These are phyloP conservation scores for Pyrenopolyporus hunteri DNA, from an alignment of 495 filamentous ascomycete species.

Conservation along the genomic window DNA sequence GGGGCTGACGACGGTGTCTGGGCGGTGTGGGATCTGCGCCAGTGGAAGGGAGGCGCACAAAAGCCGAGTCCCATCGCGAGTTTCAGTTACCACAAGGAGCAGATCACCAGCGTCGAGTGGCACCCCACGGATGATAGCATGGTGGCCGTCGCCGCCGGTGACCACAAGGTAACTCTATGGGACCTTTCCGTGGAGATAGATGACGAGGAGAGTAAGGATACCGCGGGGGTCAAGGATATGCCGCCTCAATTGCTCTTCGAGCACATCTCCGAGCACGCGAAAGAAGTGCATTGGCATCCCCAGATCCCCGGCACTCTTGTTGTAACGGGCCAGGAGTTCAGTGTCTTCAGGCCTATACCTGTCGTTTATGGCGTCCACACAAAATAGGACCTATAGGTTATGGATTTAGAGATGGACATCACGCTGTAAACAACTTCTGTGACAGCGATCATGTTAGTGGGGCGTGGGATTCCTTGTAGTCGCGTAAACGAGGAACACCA, in stretches of 20 bases:
- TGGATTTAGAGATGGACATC: not conserved
- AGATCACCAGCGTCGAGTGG: slow-evolving; percentile 96
- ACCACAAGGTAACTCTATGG: slow-evolving; percentile 95
- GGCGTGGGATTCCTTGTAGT: not conserved
- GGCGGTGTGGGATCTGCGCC: slow-evolving; percentile 94
- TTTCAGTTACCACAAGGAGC: slow-evolving; percentile 93
- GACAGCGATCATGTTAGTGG: not conserved
- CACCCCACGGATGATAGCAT: slow-evolving; percentile 96
- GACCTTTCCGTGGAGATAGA: slow-evolving; percentile 96
- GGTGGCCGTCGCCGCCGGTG: slow-evolving; percentile 87
- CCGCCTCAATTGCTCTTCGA: slow-evolving; percentile 95
- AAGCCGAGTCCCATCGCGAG: slow-evolving; percentile 78
- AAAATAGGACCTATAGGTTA: slow-evolving; percentile 20
- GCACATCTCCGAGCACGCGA: slow-evolving; percentile 91
- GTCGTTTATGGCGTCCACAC: slow-evolving; percentile 44
- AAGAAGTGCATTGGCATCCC: slow-evolving; percentile 96
- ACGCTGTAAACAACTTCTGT: not conserved
- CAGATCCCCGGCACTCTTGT: slow-evolving; percentile 93
- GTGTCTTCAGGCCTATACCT: slow-evolving; percentile 70
- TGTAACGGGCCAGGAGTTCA: slow-evolving; percentile 87
- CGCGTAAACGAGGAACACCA: no score
- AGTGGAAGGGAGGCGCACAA: slow-evolving; percentile 71
- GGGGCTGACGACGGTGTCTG: slow-evolving; percentile 94
- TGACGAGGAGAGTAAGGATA: slow-evolving; percentile 92
- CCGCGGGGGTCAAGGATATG: slow-evolving; percentile 84